Percentiles rank a stretch among this genome's conserved stretches.
Conservation (phyloP, 1,139 yeast species). For the Blastobotrys apis region DNA sequence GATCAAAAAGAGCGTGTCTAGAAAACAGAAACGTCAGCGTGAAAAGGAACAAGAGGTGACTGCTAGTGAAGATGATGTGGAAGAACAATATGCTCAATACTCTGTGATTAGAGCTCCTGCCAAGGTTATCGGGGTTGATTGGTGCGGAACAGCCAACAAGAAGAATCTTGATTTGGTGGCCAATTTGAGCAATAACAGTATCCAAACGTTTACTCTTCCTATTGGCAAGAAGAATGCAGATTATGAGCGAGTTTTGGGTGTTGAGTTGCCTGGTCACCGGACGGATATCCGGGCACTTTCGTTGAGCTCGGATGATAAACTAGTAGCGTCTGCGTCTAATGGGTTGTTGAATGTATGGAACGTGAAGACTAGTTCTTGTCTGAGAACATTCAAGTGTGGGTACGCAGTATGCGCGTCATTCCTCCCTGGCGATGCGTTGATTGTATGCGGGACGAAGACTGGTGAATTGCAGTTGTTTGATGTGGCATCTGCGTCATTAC, state of each 20-base stretch:
- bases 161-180: conserved; percentile 53
- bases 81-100: conserved; percentile 31
- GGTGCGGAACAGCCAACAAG: conserved; percentile 30
- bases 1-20: conserved; percentile 68
- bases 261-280: conserved; percentile 83
- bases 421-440: conserved; percentile 85
- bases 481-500: conserved; percentile 69
- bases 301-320: conserved; percentile 71
- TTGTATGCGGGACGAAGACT: conserved; percentile 84
- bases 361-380: conserved; percentile 62
- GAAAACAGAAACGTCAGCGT: conserved; percentile 71
- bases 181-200: conserved; percentile 65
- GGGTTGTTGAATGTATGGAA: conserved; percentile 92
- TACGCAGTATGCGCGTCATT: conserved; percentile 79
- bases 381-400: conserved; percentile 86
- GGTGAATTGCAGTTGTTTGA: conserved; percentile 86
- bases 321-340: conserved; percentile 86
- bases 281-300: conserved; percentile 83
- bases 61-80: conserved; percentile 31
- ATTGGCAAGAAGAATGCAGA: conserved; percentile 45
- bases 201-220: conserved; percentile 61
- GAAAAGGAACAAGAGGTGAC: conserved; percentile 65
- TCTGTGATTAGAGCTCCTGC: conserved; percentile 34
- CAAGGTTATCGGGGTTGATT: conserved; percentile 34
- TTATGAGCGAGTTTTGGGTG: conserved; percentile 48